Evolutionary conservation across 306 rosid species (phyloP).

Genomic region (Begonia fuchsioides): DNA sequence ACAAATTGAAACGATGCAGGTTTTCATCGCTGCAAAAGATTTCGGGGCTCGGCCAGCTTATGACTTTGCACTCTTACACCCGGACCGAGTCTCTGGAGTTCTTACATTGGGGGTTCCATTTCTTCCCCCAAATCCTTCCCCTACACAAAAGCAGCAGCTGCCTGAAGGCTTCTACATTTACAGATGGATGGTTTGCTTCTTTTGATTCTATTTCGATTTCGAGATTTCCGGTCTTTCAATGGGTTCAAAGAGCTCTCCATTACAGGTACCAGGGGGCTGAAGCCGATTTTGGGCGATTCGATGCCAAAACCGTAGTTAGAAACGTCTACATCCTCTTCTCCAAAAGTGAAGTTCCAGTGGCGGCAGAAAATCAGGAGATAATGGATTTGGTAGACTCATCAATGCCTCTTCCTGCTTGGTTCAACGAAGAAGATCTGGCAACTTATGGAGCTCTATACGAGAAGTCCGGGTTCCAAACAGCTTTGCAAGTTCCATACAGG

Average conservation of each 20-base stretch:
- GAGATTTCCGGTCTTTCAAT: not conserved
- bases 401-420: constrained; percentile 68
- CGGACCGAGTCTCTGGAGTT: constrained; percentile 57
- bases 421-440: constrained; percentile 59
- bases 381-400: constrained; percentile 69
- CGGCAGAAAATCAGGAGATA: constrained; percentile 60
- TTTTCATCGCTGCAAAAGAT: constrained; percentile 61
- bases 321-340: constrained; percentile 70
- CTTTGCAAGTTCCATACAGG: constrained; percentile 73
- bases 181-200: constrained; percentile 46
- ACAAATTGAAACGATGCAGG: too few relatives aligned
- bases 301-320: constrained; percentile 47
- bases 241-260: not conserved
- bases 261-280: constrained; percentile 77
- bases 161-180: constrained; percentile 73
- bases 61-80: constrained; percentile 36
- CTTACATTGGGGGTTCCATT: constrained; percentile 53
- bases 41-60: constrained; percentile 49
- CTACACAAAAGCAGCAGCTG: constrained; percentile 6
- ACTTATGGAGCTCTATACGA: constrained; percentile 47
- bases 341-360: constrained; percentile 52
- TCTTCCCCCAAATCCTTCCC: constrained; percentile 25
- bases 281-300: constrained; percentile 72
- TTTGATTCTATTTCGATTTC: not conserved
- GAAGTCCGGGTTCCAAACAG: constrained; percentile 63